Evolutionary conservation across 2,329 filamentous ascomycete genomes (phyloP).

Genomic region (Mariannaea sp.): DNA sequence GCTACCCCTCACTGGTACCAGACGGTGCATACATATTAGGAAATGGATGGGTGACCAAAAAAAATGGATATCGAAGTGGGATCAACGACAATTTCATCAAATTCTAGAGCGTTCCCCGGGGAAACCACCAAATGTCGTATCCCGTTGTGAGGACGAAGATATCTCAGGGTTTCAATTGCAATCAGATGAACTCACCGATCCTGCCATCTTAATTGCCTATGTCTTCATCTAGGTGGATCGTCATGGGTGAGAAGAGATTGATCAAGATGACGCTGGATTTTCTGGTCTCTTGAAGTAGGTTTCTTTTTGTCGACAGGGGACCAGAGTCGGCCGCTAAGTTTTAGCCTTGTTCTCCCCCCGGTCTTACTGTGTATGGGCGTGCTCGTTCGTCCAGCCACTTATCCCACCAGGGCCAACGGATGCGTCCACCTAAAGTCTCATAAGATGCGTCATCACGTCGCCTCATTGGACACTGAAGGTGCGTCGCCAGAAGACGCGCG

Average conservation of each 20-base stretch:
- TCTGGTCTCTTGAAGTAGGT: constrained; percentile 16
- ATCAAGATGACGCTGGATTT: constrained; percentile 23
- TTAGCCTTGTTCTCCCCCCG: constrained; percentile 26
- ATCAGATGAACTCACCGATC: constrained; percentile 11
- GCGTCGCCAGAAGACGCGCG: constrained; percentile 35
- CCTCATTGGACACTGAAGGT: constrained; percentile 25
- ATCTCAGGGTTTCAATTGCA: not conserved
- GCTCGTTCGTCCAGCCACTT: constrained; percentile 35
- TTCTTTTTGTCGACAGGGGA: constrained; percentile 28
- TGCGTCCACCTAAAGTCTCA: constrained; percentile 33
- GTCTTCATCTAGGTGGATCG: constrained; percentile 25
- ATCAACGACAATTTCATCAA: constrained; percentile 3
- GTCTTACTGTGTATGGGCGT: constrained; percentile 21
- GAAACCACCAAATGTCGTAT: constrained; percentile 10
- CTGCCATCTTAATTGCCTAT: constrained; percentile 21
- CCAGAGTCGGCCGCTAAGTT: constrained; percentile 29
- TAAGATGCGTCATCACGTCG: constrained; percentile 31
- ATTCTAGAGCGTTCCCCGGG: not conserved
- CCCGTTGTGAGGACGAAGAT: not conserved
- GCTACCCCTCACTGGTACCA: constrained; percentile 36
- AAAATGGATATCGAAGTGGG: constrained; percentile 6
- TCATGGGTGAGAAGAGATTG: constrained; percentile 19
- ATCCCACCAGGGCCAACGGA: constrained; percentile 18
- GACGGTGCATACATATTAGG: constrained; percentile 30
- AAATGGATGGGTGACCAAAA: constrained; percentile 31